phyloP scores from a whole-genome alignment of 148 eudicot genomes.

The Silene latifolia region DNA sequence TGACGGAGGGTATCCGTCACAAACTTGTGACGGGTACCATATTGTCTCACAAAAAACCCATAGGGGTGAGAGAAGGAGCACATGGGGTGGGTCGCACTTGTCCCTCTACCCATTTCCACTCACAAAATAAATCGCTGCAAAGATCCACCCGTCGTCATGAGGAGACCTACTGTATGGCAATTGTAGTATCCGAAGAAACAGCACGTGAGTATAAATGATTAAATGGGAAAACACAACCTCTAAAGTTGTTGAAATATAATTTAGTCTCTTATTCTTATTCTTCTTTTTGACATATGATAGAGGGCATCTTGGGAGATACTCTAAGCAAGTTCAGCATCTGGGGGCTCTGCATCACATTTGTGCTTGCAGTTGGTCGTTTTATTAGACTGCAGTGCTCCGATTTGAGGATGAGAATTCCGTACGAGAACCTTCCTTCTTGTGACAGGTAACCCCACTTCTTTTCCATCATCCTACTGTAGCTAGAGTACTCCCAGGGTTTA shows the following conservation, averaged over 20 bases:
- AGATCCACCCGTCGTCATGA: too few relatives aligned
- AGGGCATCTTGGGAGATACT: conserved; percentile 94
- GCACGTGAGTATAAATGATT: conserved; percentile 65
- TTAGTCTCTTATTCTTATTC: conserved; percentile 19
- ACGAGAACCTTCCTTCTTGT: conserved; percentile 75
- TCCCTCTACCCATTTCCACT: too few relatives aligned
- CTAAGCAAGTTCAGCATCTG: conserved; percentile 98
- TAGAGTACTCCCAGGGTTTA: not conserved
- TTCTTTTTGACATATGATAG: conserved; percentile 32
- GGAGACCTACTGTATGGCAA: too few relatives aligned
- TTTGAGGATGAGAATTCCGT: conserved; percentile 94
- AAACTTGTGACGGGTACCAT: too few relatives aligned
- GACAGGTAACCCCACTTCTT: conserved; percentile 13
- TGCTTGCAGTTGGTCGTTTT: too few relatives aligned
- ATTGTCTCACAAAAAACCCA: too few relatives aligned
- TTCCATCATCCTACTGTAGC: not conserved
- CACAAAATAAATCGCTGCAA: too few relatives aligned
- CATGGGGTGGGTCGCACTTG: too few relatives aligned
- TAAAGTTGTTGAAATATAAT: not conserved
- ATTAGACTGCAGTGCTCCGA: conserved; percentile 70
- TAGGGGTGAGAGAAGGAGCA: too few relatives aligned
- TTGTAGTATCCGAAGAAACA: conserved; percentile 89
- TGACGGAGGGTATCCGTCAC: too few relatives aligned
- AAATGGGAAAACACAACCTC: not conserved
- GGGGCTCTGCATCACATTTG: conserved; percentile 78